phyloP scores from a whole-genome alignment of 2,329 filamentous ascomycete species.

The Fusarium sp. region DNA sequence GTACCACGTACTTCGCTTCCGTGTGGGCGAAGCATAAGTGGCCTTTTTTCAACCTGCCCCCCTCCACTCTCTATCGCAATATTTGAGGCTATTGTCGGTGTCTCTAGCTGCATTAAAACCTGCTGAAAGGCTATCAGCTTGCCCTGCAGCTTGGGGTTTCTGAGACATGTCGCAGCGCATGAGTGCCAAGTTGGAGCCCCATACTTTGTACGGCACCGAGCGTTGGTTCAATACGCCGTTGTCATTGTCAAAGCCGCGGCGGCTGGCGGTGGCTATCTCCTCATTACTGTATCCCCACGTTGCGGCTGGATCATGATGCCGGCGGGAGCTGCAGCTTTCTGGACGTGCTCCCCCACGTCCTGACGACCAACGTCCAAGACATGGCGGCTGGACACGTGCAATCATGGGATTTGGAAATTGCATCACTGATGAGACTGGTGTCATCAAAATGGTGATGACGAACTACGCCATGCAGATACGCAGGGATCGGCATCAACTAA shows the following conservation, averaged over 20 bases:
- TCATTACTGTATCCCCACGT: background rate
- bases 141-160: background rate
- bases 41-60: background rate
- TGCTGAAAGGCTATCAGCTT: background rate
- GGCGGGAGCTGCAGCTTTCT: background rate
- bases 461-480: background rate
- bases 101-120: background rate
- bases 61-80: background rate
- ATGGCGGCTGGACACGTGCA: background rate
- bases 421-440: constrained; percentile 20
- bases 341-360: background rate
- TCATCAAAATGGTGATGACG: constrained; percentile 7
- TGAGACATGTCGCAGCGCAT: background rate
- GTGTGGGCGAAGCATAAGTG: background rate
- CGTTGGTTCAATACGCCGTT: background rate
- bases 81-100: background rate
- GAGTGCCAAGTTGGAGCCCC: background rate
- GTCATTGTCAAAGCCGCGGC: background rate
- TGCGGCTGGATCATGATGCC: background rate
- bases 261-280: background rate
- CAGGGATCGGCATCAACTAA: constrained; percentile 14
- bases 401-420: constrained; percentile 19
- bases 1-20: background rate
- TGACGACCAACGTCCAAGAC: background rate
- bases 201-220: background rate